Evolutionary conservation across 139 green algal genomes (phyloP).

Genomic region (Coccomyxa sp.): DNA sequence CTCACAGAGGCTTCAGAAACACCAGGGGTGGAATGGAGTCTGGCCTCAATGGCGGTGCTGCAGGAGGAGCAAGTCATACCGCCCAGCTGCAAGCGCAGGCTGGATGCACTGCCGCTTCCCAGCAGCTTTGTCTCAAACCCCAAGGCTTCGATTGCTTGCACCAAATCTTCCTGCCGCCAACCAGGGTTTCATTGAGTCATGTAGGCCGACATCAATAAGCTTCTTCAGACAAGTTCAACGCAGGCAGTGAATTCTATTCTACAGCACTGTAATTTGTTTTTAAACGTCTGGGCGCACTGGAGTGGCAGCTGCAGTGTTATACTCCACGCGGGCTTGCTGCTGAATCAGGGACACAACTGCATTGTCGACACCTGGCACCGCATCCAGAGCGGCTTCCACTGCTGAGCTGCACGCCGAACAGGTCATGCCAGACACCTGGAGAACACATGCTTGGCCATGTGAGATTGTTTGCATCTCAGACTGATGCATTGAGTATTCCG

Average conservation of each 20-base stretch:
- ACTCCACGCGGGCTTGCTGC: constrained; percentile 28
- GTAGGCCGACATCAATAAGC: background rate
- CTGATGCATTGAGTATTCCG: no score
- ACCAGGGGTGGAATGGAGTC: constrained; percentile 34
- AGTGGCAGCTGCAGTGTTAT: constrained; percentile 5
- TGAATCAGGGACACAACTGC: constrained; percentile 44
- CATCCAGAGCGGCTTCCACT: constrained; percentile 48
- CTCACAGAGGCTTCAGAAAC: background rate
- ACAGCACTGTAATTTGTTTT: background rate
- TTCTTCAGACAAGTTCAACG: no score
- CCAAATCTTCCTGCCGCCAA: constrained; percentile 24
- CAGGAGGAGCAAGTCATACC: constrained; percentile 84
- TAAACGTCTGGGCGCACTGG: background rate
- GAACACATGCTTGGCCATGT: constrained; percentile 3
- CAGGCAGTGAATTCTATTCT: background rate
- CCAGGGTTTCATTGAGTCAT: background rate
- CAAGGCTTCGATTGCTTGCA: constrained; percentile 55
- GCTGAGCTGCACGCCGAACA: constrained; percentile 58
- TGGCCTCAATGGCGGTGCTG: constrained; percentile 59
- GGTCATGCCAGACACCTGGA: constrained; percentile 64
- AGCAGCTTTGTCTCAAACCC: constrained; percentile 54
- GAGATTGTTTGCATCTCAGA: no score
- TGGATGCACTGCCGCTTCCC: constrained; percentile 14
- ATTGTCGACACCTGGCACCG: constrained; percentile 34
- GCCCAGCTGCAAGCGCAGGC: constrained; percentile 32